phyloP scores from a whole-genome alignment of 768 basidiomycete species.

The Auricularia auricula-judae region DNA sequence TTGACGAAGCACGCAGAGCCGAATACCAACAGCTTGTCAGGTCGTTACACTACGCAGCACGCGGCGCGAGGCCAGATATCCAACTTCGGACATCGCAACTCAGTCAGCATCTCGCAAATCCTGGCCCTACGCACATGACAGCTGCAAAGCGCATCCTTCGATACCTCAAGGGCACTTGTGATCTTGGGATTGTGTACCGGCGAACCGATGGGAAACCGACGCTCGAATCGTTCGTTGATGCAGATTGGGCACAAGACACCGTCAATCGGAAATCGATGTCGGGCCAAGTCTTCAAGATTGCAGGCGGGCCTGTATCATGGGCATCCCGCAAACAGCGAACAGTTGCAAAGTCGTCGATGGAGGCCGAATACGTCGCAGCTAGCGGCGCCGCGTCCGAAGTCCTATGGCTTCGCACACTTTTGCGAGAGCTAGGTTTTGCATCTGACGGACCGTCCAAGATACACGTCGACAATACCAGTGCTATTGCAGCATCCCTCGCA shows the following conservation, averaged over 20 bases:
- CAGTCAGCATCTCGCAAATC: slow-evolving; percentile 7
- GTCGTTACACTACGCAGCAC: slow-evolving; percentile 18
- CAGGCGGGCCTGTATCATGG: too few species aligned
- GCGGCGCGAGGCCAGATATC: slow-evolving; percentile 14
- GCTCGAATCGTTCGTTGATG: slow-evolving; percentile 7
- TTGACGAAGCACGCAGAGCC: slow-evolving; percentile 4
- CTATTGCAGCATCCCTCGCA: slow-evolving; percentile 17
- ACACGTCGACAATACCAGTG: slow-evolving; percentile 12
- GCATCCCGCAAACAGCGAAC: not conserved
- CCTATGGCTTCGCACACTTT: not conserved
- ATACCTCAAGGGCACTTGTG: slow-evolving; percentile 1
- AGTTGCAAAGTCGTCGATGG: slow-evolving; percentile 13
- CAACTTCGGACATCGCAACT: slow-evolving; percentile 10
- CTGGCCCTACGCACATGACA: not conserved
- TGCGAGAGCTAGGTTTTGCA: slow-evolving; percentile 1
- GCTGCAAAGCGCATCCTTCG: slow-evolving; percentile 3
- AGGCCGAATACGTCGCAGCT: slow-evolving; percentile 17
- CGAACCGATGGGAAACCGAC: slow-evolving; percentile 6
- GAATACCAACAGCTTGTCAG: slow-evolving; percentile 16
- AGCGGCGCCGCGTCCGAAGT: slow-evolving; percentile 3
- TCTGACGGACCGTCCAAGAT: slow-evolving; percentile 3
- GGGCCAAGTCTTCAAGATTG: too few species aligned
- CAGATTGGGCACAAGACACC: slow-evolving; percentile 12
- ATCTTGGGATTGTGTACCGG: not conserved
- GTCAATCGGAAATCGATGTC: too few species aligned